Evolutionary conservation across 73 alveolate genomes (phyloP).

Genomic region (Tetrahymena borealis): DNA sequence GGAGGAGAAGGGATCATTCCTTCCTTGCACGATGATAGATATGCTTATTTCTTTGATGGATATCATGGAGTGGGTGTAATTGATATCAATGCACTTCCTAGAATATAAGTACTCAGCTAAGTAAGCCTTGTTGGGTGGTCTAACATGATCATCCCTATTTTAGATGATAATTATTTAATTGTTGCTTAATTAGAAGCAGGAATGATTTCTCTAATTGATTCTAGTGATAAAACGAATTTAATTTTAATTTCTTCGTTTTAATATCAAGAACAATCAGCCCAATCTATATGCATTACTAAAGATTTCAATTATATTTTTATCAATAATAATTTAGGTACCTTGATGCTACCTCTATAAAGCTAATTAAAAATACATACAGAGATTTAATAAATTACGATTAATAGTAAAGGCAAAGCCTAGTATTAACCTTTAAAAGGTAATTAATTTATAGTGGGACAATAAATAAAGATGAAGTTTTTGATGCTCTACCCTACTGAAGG

Average conservation of each 20-base stretch:
- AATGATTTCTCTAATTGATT: background rate
- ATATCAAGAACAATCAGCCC: background rate
- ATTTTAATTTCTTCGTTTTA: background rate
- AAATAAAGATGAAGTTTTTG: background rate
- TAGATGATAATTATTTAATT: background rate
- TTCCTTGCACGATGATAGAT: background rate
- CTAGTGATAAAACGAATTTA: background rate
- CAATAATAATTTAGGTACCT: background rate
- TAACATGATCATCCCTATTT: background rate
- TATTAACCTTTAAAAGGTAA: background rate
- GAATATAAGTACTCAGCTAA: background rate
- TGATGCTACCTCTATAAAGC: background rate
- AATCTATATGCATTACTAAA: background rate
- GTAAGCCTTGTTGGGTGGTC: too few species aligned
- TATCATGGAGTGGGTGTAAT: background rate
- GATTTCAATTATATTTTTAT: background rate
- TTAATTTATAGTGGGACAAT: background rate
- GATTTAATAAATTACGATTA: background rate
- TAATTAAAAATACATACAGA: background rate
- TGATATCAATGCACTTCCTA: background rate
- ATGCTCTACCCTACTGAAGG: background rate
- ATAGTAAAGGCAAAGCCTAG: background rate
- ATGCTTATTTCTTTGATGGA: background rate
- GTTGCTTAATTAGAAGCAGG: background rate
- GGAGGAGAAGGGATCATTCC: background rate